Base-by-base conservation (phyloP, 441 rosid species). In the Euphorbia celastroides region DNA sequence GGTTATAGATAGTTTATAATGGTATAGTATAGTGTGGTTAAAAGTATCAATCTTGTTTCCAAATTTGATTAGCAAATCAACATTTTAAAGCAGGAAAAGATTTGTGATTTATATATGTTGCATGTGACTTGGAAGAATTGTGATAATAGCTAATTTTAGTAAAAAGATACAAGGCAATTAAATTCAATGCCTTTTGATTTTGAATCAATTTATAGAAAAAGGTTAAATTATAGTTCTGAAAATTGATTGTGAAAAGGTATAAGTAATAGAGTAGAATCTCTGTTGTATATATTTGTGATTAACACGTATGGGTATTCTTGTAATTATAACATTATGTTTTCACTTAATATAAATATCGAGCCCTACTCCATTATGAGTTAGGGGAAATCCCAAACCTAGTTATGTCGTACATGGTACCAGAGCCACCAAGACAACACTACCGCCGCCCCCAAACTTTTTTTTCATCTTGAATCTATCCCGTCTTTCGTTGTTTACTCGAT, bases 111-210 rank as follows among this genome's bases (percentile, higher is more conserved):
- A n/a, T n/a, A 60, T 48, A 62, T 72, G 72, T 80, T 66, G 27
- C 80, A 84, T 58, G 74, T 79, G 82, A 72, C 73, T 56, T 77
- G 81, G 55, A 65, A 38, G 44, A 67, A 68, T 42, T 42, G 36
- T 16, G 28, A 52, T 20, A 20, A n/a, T 32, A 44, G 36, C 71
- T 69, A 69, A 68, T 36, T 57, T 46, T 67, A 51, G 81, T 31
- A 76, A 74, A 26, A 74, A 54, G 54, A 72, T 34, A 57, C 68
- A 66, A 62, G 70, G 59, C 54, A 48, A 57, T 38, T 66, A 38
- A 48, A 19, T 25, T 67, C 54, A 12, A 28, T 66, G 48, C 58
- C 14, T 77, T 34, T 69, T 67, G 31, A 25, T 56, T 56, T 25
- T 17, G 11, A 32, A 61, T 72, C 69, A 22, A 19, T 31, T 22